These are phyloP conservation scores for Backusella circina DNA, from an alignment of 192 early-diverging fungal species.

Conservation along the genomic window DNA sequence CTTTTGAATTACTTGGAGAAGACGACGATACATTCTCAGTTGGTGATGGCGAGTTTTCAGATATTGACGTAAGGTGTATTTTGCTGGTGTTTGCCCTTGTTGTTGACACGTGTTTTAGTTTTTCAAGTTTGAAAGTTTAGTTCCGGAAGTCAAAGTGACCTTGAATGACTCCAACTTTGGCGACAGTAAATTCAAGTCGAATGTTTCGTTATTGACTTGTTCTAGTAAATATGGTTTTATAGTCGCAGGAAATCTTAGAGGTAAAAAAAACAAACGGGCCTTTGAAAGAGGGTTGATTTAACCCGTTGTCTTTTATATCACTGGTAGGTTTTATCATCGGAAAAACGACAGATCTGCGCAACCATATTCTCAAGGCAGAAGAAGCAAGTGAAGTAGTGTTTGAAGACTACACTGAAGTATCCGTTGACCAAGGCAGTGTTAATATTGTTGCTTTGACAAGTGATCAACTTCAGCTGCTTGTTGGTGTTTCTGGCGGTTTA, in stretches of 20 bases:
- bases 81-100: background rate
- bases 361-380: background rate
- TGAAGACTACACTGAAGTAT: background rate
- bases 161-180: background rate
- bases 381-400: background rate
- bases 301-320: background rate
- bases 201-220: background rate
- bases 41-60: background rate
- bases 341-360: background rate
- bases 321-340: background rate
- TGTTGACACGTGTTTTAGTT: background rate
- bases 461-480: background rate
- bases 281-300: background rate
- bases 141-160: background rate
- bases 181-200: background rate
- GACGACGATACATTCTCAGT: background rate
- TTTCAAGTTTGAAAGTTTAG: background rate
- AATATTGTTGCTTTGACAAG: background rate
- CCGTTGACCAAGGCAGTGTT: background rate
- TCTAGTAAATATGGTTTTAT: background rate
- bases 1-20: background rate
- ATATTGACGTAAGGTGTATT: background rate
- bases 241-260: background rate
- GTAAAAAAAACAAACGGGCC: background rate
- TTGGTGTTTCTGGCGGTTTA: background rate